Evolutionary conservation across 805 yeast genomes (phyloP).

Genomic region (Starmerella riodocensis): DNA sequence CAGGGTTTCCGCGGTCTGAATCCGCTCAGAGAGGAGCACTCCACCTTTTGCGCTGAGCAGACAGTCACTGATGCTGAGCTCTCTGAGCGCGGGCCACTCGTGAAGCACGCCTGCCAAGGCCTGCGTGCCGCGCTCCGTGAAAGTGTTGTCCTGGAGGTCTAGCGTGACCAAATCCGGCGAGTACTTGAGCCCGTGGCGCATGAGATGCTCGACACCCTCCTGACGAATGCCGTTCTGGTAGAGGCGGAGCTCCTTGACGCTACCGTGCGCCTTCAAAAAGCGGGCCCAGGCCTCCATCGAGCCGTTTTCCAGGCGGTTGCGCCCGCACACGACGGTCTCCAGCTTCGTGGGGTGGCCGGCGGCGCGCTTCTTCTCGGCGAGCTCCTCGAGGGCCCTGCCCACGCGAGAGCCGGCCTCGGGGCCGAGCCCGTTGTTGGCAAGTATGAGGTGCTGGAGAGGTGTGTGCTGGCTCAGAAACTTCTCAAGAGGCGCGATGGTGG

Average conservation of each 20-base stretch:
- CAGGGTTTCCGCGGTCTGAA: conserved; percentile 18
- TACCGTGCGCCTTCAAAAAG: conserved; percentile 69
- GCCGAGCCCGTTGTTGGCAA: conserved; percentile 95
- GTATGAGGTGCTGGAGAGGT: conserved; percentile 69
- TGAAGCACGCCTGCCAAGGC: conserved; percentile 50
- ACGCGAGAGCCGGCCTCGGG: conserved; percentile 94
- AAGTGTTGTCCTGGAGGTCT: conserved; percentile 91
- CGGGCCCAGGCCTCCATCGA: conserved; percentile 73
- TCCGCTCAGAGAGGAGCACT: conserved; percentile 34
- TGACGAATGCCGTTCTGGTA: conserved; percentile 98
- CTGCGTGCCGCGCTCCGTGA: conserved; percentile 54
- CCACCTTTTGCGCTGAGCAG: conserved; percentile 72
- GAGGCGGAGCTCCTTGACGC: conserved; percentile 58
- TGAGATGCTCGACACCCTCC: conserved; percentile 65
- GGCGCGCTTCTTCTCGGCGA: conserved; percentile 51
- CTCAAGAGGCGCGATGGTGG: conserved; percentile 83
- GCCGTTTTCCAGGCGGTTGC: conserved; percentile 94
- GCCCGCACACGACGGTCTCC: conserved; percentile 79
- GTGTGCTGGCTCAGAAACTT: conserved; percentile 59
- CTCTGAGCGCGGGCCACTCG: conserved; percentile 55
- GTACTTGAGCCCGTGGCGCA: conserved; percentile 54
- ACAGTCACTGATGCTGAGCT: conserved; percentile 81
- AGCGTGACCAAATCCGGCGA: conserved; percentile 50
- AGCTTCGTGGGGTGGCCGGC: conserved; percentile 41
- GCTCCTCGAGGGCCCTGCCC: conserved; percentile 67